Evolutionary conservation across 805 yeast genomes (phyloP).

Genomic region (Wickerhamomyces alni): DNA sequence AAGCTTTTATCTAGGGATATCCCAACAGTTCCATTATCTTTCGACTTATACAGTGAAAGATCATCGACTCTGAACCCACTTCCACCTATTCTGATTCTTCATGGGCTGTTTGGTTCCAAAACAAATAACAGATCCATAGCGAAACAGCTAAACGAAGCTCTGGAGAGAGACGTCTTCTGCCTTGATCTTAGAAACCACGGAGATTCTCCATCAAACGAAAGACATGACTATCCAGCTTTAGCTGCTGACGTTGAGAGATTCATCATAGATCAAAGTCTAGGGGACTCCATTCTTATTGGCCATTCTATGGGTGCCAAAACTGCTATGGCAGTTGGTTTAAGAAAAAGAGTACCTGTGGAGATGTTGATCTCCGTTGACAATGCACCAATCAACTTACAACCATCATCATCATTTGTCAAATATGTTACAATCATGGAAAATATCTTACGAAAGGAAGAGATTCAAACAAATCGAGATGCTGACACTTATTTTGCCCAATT

Average conservation of each 20-base stretch:
- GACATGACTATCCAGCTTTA: slow-evolving; percentile 75
- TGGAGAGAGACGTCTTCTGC: slow-evolving; percentile 57
- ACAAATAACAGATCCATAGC: slow-evolving; percentile 80
- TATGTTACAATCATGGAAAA: slow-evolving; percentile 60
- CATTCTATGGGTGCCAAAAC: slow-evolving; percentile 94
- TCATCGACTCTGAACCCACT: slow-evolving; percentile 20
- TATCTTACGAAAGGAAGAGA: slow-evolving; percentile 41
- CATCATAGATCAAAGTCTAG: slow-evolving; percentile 32
- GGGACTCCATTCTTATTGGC: slow-evolving; percentile 61
- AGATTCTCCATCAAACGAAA: slow-evolving; percentile 67
- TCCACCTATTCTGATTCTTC: slow-evolving; percentile 72
- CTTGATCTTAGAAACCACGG: slow-evolving; percentile 90
- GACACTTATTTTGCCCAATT: slow-evolving; percentile 54
- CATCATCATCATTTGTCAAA: slow-evolving; percentile 53
- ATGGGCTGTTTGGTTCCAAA: slow-evolving; percentile 85
- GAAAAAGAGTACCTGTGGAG: slow-evolving; percentile 55
- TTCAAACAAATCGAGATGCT: slow-evolving; percentile 57
- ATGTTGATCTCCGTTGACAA: slow-evolving; percentile 79
- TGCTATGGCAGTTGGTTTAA: slow-evolving; percentile 79
- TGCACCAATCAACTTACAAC: slow-evolving; percentile 69
- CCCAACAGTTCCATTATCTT: slow-evolving; percentile 49
- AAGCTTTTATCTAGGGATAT: slow-evolving; percentile 29
- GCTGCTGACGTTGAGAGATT: slow-evolving; percentile 83
- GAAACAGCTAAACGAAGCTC: slow-evolving; percentile 39
- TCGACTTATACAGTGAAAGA: slow-evolving; percentile 38